Evolutionary conservation across 108 stramenopile genomes (phyloP), one percentile per base, ranked within the genome.

Genomic region (Fistulifera pelliculosa): DNA sequence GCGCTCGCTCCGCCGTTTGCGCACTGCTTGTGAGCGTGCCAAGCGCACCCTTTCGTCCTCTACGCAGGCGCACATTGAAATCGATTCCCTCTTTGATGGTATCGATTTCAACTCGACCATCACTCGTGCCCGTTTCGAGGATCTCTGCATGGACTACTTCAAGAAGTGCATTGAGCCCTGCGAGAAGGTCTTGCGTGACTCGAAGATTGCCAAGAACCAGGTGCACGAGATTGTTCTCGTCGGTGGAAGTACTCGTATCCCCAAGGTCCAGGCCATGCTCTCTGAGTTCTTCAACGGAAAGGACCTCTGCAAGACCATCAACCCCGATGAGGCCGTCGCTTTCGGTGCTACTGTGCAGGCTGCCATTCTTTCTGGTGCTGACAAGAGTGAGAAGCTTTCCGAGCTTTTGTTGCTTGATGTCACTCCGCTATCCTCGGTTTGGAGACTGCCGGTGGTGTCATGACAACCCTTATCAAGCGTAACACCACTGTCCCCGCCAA

Each of bases 11-110:
- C 95, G 98, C 69, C 96, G 98, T 74, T 93, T 99, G 24, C 93
- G 97, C 72, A 98, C 98, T 49, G 98, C 98, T 50, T 99, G 98
- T 70, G 98, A 99, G 76, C 95, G 98, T 64, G 98, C 97, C 58
- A 99, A 98, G 97, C 90, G 97, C 52, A 99, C 97, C 47, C 94
- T 99, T 47, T 98, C 96, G 19, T 84, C 88, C 38, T 96, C 95
- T 41, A 95, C 96, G 45, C 97, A 97, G 78, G 98, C 96, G 7
- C 95, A 97, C 90, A 98, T 98, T 79, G 98, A 99, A 71, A 98
- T 98, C 75, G 97, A 99, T 70, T 94, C 94, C 48, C 93, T 99
- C 47, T 97, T 90, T 67, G 96, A 99, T 67, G 96, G 98, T 60
- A 88, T 97, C 54, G 96, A 97, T 73, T 99, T 95, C 92, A 96